Evolutionary conservation across 2,329 filamentous ascomycete genomes (phyloP).

Genomic region (Tolypocladium ophioglossoides): DNA sequence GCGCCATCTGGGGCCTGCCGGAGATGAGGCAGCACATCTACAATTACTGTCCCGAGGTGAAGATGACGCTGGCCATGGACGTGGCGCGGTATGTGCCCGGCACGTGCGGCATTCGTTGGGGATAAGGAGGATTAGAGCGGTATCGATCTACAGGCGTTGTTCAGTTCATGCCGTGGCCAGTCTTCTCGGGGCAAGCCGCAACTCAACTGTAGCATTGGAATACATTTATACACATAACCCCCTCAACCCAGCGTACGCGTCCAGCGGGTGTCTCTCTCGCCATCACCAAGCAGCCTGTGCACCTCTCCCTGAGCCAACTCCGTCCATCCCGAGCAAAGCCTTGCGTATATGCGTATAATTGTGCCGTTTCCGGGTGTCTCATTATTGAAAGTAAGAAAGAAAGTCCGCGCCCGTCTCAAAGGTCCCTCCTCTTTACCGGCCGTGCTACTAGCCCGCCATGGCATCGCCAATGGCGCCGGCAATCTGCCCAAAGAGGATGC

Average conservation of each 20-base stretch:
- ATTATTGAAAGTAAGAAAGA: neutral
- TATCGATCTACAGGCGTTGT: too few relatives aligned
- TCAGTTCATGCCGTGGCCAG: neutral
- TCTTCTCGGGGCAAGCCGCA: neutral
- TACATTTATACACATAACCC: neutral
- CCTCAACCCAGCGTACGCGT: neutral
- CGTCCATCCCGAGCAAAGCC: neutral
- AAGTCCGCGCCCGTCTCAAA: too few relatives aligned
- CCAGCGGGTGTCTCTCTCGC: neutral
- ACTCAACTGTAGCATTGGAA: neutral
- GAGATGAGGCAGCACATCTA: conserved; percentile 38
- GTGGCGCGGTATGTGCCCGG: conserved; percentile 39
- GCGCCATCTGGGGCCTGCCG: conserved; percentile 37
- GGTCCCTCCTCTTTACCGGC: neutral
- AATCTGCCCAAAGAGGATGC: conserved; percentile 66
- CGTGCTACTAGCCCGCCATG: conserved; percentile 26
- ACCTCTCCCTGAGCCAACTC: neutral
- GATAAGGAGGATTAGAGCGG: neutral
- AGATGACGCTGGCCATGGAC: conserved; percentile 47
- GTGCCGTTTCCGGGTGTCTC: neutral
- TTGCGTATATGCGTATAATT: neutral
- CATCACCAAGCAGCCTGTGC: neutral
- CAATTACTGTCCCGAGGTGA: conserved; percentile 48
- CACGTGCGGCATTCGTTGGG: conserved; percentile 23
- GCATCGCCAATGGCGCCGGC: conserved; percentile 49